Evolutionary conservation across 768 basidiomycete genomes (phyloP), one percentile per base, ranked within the genome.

Genomic region (Strobilomyces confusus): DNA sequence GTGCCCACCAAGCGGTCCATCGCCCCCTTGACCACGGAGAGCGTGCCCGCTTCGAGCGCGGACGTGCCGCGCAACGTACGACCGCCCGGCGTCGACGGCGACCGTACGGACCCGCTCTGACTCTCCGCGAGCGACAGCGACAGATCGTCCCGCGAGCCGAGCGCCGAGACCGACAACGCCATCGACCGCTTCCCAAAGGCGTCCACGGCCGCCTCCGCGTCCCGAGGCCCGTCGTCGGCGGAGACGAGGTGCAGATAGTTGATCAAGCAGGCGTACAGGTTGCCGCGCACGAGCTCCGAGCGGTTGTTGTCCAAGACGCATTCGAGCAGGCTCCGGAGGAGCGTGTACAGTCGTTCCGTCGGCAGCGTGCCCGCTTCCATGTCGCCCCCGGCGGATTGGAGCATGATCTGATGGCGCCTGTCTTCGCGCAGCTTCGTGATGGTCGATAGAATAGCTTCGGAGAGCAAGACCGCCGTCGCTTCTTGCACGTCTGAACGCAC

Each of bases 391-490:
- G 82, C 77, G 0, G 87, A 82, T 55, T 87, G 86, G 1, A 89
- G 67, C 47, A 86, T 73, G 26, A 84, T 62, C 57, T 92, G 86
- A 52, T 87, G 80, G 23, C 81, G 83, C 48, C 88, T 72, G 57
- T 91, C 89, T 68, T 92, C 89, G 8, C 93, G 81, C n/a, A 98
- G 71, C 62, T 92, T 93, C 14, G 93, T 93, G 56, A 93, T 86
- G 6, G 85, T 79, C 0, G 92, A 87, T 22, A 98, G 68, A 6
- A 89, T 78, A 0, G 84, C 81, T 62, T 95, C 93, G 1, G 92
- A 88, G 9, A 98, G 77, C 4, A 95, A 71, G n/a, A 94, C 78
- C 12, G 90, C 80, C 1, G 91, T 88, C 3, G 83, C 75, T 52
- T 89, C 85, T 34, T 86, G 79, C 20, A 87, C 73, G 51, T 84